Conservation (phyloP, 2,329 filamentous ascomycete species). For the Talaromyces sp. region DNA sequence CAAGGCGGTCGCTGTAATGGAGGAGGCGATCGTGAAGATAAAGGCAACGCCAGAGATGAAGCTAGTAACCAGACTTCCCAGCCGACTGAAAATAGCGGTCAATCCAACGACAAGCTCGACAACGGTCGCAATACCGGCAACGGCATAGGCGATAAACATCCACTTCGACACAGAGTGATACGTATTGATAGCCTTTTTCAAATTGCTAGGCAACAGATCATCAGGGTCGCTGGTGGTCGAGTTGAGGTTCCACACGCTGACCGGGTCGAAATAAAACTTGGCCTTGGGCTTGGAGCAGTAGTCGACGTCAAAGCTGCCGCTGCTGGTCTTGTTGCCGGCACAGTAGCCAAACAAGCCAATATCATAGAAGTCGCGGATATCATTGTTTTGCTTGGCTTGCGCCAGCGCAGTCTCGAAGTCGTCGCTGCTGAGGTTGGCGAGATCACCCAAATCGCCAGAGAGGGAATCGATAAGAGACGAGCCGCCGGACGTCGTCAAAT, state of each 20-base stretch:
- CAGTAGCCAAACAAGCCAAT: slow-evolving; percentile 88
- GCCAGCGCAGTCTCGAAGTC: slow-evolving; percentile 23
- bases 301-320: slow-evolving; percentile 46
- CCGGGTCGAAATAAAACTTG: slow-evolving; percentile 69
- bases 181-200: slow-evolving; percentile 62
- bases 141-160: slow-evolving; percentile 76
- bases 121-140: slow-evolving; percentile 65
- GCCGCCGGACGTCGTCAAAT: slow-evolving; percentile 51
- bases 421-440: slow-evolving; percentile 17
- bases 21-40: slow-evolving; percentile 59
- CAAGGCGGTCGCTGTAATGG: slow-evolving; percentile 69
- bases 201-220: slow-evolving; percentile 61
- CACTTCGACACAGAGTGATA: slow-evolving; percentile 73
- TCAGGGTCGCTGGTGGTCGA: slow-evolving; percentile 43
- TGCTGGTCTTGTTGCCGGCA: slow-evolving; percentile 52
- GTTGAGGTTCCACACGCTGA: slow-evolving; percentile 62
- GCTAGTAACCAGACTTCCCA: slow-evolving; percentile 76
- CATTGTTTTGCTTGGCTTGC: slow-evolving; percentile 41
- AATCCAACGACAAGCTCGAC: slow-evolving; percentile 72
- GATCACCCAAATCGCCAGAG: slow-evolving; percentile 12
- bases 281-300: slow-evolving; percentile 67
- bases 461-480: slow-evolving; percentile 13
- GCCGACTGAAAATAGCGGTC: slow-evolving; percentile 76
- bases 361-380: slow-evolving; percentile 71
- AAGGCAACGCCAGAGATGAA: slow-evolving; percentile 59